phyloP scores from a whole-genome alignment of 495 filamentous ascomycete genomes.

The Chaetomidium leptoderma region DNA sequence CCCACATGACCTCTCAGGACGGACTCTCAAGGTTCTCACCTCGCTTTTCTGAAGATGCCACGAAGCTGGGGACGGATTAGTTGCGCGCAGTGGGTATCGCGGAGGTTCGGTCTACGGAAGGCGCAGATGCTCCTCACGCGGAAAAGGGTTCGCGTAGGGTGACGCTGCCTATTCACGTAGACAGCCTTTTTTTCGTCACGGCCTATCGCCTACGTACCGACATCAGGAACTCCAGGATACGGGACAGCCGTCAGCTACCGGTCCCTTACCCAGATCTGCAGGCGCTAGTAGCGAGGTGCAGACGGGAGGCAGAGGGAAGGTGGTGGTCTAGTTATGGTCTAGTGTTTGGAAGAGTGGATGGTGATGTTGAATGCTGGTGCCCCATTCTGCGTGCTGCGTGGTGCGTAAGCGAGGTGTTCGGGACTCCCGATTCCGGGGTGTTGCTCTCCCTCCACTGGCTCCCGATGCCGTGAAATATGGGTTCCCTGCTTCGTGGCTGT shows the following conservation, averaged over 20 bases:
- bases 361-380: not conserved
- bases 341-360: not conserved
- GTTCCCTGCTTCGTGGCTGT: not conserved
- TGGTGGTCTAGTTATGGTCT: too few species aligned
- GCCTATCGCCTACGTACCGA: not conserved
- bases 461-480: not conserved
- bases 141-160: not conserved
- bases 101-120: not conserved
- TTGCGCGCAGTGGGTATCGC: conserved; percentile 7
- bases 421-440: too few species aligned
- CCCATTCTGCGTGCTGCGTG: not conserved
- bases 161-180: not conserved
- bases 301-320: too few species aligned
- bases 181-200: not conserved
- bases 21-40: not conserved
- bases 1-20: not conserved
- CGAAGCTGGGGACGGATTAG: not conserved
- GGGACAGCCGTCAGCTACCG: not conserved
- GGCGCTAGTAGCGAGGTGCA: conserved; percentile 9
- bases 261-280: not conserved
- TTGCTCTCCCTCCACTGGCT: too few species aligned
- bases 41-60: not conserved
- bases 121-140: not conserved
- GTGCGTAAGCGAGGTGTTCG: not conserved
- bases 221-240: not conserved